phyloP scores from a whole-genome alignment of 179 eudicot genomes.

The Beta corolliflora region DNA sequence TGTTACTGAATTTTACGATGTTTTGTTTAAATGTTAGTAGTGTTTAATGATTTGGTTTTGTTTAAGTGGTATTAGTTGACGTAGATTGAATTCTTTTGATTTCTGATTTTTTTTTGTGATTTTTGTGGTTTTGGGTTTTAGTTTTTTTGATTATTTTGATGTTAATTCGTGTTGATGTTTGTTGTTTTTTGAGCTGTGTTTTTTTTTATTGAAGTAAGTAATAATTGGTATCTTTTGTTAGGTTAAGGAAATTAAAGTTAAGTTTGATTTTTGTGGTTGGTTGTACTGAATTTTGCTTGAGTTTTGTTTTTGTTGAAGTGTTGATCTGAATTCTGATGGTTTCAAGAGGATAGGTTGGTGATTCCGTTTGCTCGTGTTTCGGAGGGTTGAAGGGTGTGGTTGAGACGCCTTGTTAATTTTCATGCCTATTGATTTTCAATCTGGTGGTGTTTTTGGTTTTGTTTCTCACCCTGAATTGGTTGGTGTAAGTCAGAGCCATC shows the following conservation, averaged over 20 bases:
- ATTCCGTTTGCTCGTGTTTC: neutral
- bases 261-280: neutral
- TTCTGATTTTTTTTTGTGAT: neutral
- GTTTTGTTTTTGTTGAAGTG: neutral
- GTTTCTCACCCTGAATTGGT: neutral
- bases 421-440: neutral
- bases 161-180: neutral
- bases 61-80: neutral
- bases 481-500: neutral
- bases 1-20: neutral
- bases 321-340: conserved; percentile 1
- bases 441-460: neutral
- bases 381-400: neutral
- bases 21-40: neutral
- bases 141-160: neutral
- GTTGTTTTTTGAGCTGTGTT: neutral
- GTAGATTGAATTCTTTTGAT: neutral
- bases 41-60: neutral
- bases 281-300: neutral
- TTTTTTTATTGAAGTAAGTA: neutral
- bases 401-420: neutral
- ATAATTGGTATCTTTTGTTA: neutral
- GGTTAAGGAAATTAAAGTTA: neutral
- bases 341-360: neutral
- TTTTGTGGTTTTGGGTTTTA: conserved; percentile 6